Evolutionary conservation across 768 basidiomycete genomes (phyloP).

Genomic region (Omphalotus guepiniiformis): DNA sequence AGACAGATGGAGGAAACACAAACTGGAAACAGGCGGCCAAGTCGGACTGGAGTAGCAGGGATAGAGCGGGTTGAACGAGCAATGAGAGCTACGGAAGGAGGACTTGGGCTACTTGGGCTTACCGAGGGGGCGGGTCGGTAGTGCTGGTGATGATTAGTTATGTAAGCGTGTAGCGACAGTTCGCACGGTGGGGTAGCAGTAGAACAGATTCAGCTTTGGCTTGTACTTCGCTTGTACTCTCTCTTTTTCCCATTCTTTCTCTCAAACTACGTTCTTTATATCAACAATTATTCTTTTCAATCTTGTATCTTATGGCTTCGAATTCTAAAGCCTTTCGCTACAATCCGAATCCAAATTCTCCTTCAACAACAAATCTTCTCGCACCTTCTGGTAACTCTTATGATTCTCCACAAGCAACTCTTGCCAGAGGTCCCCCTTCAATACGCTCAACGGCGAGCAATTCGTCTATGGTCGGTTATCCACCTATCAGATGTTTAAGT

Average conservation of each 20-base stretch:
- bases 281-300: slow-evolving; percentile 19
- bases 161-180: slow-evolving; percentile 16
- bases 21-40: slow-evolving; percentile 36
- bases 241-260: slow-evolving; percentile 13
- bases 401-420: slow-evolving; percentile 15
- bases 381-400: slow-evolving; percentile 25
- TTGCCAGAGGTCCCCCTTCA: slow-evolving; percentile 30
- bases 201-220: no score
- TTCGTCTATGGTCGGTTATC: slow-evolving; percentile 35
- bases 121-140: slow-evolving; percentile 40
- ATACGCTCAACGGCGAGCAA: slow-evolving; percentile 35
- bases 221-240: slow-evolving; percentile 9
- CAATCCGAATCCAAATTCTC: no score
- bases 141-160: slow-evolving; percentile 10
- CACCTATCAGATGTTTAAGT: background rate
- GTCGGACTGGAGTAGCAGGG: slow-evolving; percentile 29
- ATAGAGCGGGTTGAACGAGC: slow-evolving; percentile 45
- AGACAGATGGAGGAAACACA: slow-evolving; percentile 44
- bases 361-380: slow-evolving; percentile 52
- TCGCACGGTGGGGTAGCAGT: slow-evolving; percentile 10
- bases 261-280: slow-evolving; percentile 33
- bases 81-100: slow-evolving; percentile 26
- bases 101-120: slow-evolving; percentile 39
- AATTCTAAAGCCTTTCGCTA: no score
- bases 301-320: no score